Percentiles rank a stretch among this genome's conserved stretches.
phyloP scores from a whole-genome alignment of 768 basidiomycete genomes.

The Collybiopsis confluens region DNA sequence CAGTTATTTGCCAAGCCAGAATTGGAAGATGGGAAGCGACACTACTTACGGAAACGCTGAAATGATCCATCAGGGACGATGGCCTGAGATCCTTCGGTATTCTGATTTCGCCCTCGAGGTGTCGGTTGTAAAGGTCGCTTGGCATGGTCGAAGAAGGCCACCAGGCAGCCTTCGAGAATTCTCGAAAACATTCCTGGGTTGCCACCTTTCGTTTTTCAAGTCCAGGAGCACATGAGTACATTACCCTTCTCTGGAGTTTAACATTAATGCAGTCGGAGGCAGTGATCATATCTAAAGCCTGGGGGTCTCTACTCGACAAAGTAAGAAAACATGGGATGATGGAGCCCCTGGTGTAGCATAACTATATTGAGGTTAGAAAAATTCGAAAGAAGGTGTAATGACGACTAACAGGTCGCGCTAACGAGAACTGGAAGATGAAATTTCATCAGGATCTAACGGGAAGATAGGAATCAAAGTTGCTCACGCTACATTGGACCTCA shows the following conservation, averaged over 20 bases:
- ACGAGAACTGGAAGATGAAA: conserved; percentile 28
- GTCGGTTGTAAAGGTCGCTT: conserved; percentile 28
- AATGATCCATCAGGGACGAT: conserved; percentile 45
- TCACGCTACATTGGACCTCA: conserved; percentile 38
- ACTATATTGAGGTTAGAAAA: conserved; percentile 16
- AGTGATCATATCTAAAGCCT: conserved; percentile 38
- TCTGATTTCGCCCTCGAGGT: conserved; percentile 49
- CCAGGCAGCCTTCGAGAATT: conserved; percentile 41
- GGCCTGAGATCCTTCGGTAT: conserved; percentile 49
- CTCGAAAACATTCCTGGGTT: conserved; percentile 42
- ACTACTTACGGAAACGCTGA: conserved; percentile 45
- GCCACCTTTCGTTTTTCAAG: conserved; percentile 33
- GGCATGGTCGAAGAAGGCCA: conserved; percentile 37
- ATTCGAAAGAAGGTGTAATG: not conserved
- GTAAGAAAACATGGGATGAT: conserved; percentile 43
- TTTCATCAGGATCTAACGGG: no score
- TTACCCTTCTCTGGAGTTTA: conserved; percentile 21
- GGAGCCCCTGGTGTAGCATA: conserved; percentile 47
- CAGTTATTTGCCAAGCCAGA: not conserved
- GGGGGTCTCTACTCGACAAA: conserved; percentile 33
- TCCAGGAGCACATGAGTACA: conserved; percentile 27
- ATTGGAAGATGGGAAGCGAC: conserved; percentile 3
- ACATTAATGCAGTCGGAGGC: conserved; percentile 35
- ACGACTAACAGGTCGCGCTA: conserved; percentile 42
- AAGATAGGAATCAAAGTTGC: conserved; percentile 16